Base-by-base conservation (phyloP, 345 rosid species). In the Fremontodendron californicum region DNA sequence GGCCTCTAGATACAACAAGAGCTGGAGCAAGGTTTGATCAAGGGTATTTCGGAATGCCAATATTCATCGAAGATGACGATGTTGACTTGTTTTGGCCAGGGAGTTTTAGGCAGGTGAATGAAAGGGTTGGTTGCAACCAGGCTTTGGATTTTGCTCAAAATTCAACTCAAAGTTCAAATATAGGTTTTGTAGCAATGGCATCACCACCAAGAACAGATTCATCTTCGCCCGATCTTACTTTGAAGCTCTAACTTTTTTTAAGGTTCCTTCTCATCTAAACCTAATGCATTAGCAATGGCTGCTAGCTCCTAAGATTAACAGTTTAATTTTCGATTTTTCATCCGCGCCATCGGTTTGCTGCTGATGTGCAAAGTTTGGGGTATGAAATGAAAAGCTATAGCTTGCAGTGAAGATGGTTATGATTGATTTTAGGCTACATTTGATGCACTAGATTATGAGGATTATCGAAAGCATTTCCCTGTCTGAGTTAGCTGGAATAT, bases 51-150 rank as follows among this genome's bases (percentile, higher is more conserved):
- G 90, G 89, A 65, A 84, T 81, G 83, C 95, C 97, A 0, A 69
- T 90, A 80, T 84, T 90, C 76, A 57, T 86, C 48, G 97, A 89
- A 74, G 95, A 89, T 7, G 94, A 91, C 0, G 93, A 90, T 27
- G 79, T 76, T 1, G 94, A 88, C 67, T 82, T 83, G 76, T 86
- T 81, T 61, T 93, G 98, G 98, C 98, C 97, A 0, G 98, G 98
- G 66, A 94, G 98, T 73, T 94, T 91, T 51, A 80, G 98, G 64
- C 98, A 85, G 77, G 89, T 84, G 8, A 83, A 81, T 4, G 85
- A 61, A 52, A 84, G 81, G 66, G 82, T 64, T 75, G 71, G 75
- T 19, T 67, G 62, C 39, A 63, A 78, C 77, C 35, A 49, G 23
- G 69, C 57, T 9, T 69, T 51, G 23, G 80, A 85, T 74, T 80